These are phyloP conservation scores for Oleoguttula mirabilis DNA, from an alignment of 495 filamentous ascomycete genomes.

Conservation along the genomic window DNA sequence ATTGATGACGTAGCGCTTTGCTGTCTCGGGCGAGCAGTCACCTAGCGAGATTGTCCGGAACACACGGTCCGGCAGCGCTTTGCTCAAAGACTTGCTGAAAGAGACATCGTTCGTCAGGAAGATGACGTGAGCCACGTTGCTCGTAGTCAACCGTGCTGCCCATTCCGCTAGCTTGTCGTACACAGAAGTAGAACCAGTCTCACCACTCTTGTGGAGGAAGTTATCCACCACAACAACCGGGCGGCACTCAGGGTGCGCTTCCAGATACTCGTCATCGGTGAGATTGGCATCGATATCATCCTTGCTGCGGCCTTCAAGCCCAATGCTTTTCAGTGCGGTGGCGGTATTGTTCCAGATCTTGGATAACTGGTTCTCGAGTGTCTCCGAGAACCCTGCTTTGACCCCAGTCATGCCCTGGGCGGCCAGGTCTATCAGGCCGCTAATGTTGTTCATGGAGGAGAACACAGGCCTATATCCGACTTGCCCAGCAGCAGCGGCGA, in stretches of 20 bases:
- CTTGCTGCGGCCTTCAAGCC: constrained; percentile 55
- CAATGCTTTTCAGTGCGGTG: constrained; percentile 64
- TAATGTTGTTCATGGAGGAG: constrained; percentile 90
- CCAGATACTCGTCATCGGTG: constrained; percentile 77
- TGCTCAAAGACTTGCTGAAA: constrained; percentile 76
- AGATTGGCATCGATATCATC: constrained; percentile 60
- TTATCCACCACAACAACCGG: constrained; percentile 91
- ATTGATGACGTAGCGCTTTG: constrained; percentile 78
- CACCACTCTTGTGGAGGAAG: constrained; percentile 70
- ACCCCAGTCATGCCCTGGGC: constrained; percentile 88
- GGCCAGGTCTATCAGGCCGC: constrained; percentile 80
- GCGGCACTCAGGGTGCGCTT: constrained; percentile 73
- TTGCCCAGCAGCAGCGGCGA: constrained; percentile 63
- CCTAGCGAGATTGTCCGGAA: constrained; percentile 75
- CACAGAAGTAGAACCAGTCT: constrained; percentile 47
- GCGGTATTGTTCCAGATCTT: constrained; percentile 88
- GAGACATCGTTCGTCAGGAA: constrained; percentile 91
- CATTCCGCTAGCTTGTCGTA: constrained; percentile 89
- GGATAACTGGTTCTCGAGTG: constrained; percentile 74
- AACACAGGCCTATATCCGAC: constrained; percentile 93
- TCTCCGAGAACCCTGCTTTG: constrained; percentile 92
- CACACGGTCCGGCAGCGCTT: constrained; percentile 78
- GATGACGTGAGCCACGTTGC: constrained; percentile 91
- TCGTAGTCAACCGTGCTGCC: constrained; percentile 69
- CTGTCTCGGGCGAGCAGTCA: constrained; percentile 73